These are phyloP conservation scores for Aureobasidium sp. DNA, from an alignment of 2,329 filamentous ascomycete species.

Conservation along the genomic window DNA sequence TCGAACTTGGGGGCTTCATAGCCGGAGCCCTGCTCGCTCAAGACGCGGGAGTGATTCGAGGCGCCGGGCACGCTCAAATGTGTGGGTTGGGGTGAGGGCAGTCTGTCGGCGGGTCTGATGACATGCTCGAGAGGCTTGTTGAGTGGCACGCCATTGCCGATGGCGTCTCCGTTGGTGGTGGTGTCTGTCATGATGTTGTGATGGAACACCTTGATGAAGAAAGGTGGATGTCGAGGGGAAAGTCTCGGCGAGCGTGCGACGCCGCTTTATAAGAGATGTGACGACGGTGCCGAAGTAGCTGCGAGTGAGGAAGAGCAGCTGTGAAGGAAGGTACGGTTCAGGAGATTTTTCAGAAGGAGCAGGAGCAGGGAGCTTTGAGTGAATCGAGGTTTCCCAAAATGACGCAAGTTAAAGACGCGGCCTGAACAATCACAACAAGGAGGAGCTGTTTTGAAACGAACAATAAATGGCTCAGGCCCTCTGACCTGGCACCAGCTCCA, in stretches of 20 bases:
- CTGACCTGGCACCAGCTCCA: background rate
- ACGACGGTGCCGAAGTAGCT: background rate
- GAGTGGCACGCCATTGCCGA: conserved; percentile 19
- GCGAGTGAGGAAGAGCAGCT: background rate
- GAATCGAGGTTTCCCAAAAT: background rate
- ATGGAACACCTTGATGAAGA: conserved; percentile 4
- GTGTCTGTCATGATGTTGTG: background rate
- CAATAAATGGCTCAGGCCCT: conserved; percentile 5
- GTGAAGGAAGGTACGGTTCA: background rate
- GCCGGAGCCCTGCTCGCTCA: conserved; percentile 84
- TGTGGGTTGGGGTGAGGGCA: conserved; percentile 80
- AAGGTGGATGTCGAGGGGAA: background rate
- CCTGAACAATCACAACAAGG: conserved; percentile 1
- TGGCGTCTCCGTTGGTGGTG: background rate
- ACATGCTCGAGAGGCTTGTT: conserved; percentile 53
- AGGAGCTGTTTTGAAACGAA: background rate
- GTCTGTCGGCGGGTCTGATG: conserved; percentile 47
- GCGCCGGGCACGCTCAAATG: conserved; percentile 65
- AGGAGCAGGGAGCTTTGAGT: background rate
- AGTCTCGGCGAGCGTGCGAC: background rate
- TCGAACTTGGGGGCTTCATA: conserved; percentile 93
- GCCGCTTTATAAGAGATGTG: background rate
- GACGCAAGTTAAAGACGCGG: background rate
- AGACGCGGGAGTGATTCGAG: conserved; percentile 54
- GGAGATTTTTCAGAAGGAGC: background rate